These are phyloP conservation scores for Fonsecaea pugnacius DNA, from an alignment of 2,329 filamentous ascomycete genomes.

Conservation along the genomic window DNA sequence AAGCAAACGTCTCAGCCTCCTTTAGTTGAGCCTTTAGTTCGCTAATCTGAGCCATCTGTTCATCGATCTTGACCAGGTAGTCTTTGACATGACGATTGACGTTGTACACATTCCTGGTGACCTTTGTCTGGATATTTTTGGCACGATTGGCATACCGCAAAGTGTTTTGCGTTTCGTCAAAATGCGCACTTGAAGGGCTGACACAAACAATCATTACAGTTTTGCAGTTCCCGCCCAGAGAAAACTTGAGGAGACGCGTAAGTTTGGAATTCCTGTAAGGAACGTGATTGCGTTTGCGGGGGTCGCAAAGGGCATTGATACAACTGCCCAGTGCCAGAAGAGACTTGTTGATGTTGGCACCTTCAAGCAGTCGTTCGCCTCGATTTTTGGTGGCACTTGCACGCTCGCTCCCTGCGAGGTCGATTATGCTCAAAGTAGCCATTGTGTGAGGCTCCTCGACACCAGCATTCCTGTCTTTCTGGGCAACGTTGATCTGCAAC, in stretches of 20 bases:
- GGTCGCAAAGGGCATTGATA: conserved; percentile 96
- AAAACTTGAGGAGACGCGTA: conserved; percentile 93
- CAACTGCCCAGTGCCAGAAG: conserved; percentile 91
- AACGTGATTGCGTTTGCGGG: conserved; percentile 87
- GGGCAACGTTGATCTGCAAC: conserved; percentile 92
- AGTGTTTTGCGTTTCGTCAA: conserved; percentile 97
- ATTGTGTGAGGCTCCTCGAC: conserved; percentile 96
- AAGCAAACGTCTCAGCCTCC: conserved; percentile 79
- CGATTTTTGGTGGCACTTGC: conserved; percentile 96
- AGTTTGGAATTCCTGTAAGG: conserved; percentile 98
- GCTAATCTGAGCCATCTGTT: conserved; percentile 96
- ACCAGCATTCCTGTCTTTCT: conserved; percentile 89
- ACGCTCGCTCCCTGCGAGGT: conserved; percentile 92
- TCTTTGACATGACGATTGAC: conserved; percentile 99
- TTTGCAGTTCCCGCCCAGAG: conserved; percentile 94
- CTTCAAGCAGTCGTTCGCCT: conserved; percentile 86
- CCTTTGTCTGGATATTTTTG: conserved; percentile 99
- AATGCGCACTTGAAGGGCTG: conserved; percentile 93
- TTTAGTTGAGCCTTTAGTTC: conserved; percentile 92
- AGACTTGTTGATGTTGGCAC: conserved; percentile 99
- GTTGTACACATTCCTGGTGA: conserved; percentile 98
- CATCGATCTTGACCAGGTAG: conserved; percentile 98
- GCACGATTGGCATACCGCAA: conserved; percentile 95
- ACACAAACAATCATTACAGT: conserved; percentile 99
- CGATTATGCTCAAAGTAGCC: conserved; percentile 97